Percentiles rank a stretch among this genome's conserved stretches.
Evolutionary conservation across 169 alveolate genomes (phyloP).

Genomic region (Plasmodium ovale): DNA sequence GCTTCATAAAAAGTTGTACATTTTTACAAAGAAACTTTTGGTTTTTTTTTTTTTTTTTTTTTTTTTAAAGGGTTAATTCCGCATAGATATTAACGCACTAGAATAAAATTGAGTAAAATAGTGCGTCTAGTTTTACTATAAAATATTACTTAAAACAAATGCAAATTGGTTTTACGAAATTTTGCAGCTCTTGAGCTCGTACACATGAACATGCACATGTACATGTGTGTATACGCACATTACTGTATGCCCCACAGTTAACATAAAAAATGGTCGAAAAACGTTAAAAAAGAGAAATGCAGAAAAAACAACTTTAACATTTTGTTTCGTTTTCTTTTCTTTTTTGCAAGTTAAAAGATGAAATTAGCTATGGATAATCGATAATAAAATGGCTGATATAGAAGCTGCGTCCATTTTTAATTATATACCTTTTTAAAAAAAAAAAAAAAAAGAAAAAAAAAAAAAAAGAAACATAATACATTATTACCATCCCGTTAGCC

Average conservation of each 20-base stretch:
- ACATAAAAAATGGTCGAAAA: background rate
- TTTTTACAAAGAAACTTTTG: too few species aligned
- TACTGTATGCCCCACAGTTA: background rate
- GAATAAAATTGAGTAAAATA: too few species aligned
- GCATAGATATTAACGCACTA: too few species aligned
- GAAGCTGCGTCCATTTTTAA: too few species aligned
- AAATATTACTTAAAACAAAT: background rate
- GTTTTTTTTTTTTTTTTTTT: too few species aligned
- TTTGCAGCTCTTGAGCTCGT: background rate
- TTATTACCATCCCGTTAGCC: too few species aligned
- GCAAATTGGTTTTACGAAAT: background rate
- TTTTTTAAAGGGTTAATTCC: too few species aligned
- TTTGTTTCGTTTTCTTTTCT: background rate
- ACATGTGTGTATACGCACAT: background rate
- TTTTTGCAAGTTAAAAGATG: background rate
- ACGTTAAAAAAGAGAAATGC: background rate
- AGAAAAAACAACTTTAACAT: background rate
- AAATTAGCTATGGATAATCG: background rate
- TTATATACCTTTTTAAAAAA: background rate
- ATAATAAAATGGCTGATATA: background rate
- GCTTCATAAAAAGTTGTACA: too few species aligned
- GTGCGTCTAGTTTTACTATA: background rate
- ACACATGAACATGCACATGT: background rate
- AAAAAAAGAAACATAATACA: background rate
- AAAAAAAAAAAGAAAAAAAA: constrained; percentile 4